Base-by-base conservation (phyloP, 2,329 filamentous ascomycete genomes). In the Tolypocladium guangdongense region DNA sequence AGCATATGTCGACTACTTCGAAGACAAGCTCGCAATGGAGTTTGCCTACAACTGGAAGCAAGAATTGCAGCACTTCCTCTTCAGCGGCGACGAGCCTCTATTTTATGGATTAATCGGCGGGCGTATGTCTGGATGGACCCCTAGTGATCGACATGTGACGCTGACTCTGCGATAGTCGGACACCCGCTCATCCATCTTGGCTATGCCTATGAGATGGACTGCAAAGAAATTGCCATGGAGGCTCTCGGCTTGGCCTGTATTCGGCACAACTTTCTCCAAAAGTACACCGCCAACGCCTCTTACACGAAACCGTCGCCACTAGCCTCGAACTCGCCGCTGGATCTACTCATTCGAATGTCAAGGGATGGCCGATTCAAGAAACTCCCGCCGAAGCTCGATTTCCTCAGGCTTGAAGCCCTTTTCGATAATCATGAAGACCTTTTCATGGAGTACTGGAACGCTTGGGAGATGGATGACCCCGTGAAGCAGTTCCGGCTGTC, bases 171-270 rank as follows among this genome's bases (percentile, higher is more conserved):
- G 22, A 4, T 58, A 92, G 88, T 96, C 56, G 92, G 87, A 20
- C 89, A 96, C 63, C 88, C 92, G 1, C 75, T 97, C n/a, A 93
- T 97, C 55, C 93, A 97, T 63, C 78, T 99, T 2, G 91, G 84
- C n/a, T 96, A 95, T 66, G 93, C 90, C 11, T 92, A 87, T 64
- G 92, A 99, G 72, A 77, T 97, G 62, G 82, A 88, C 57, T 93
- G 81, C 60, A 87, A 86, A 55, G 92, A 95, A 58, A 67, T 97
- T 22, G 91, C 85, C 49, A 93, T 96, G 70, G 93, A 99, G 73
- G 88, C 90, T 1, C 77, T 99, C 0, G 83, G 82, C 0, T 75
- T 96, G 56, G 76, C 84, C 0, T 74, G 78, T 10, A 71, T 74
- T 1, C 74, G 80, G 60, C 80, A 85, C 67, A 73, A 79, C 65